Evolutionary conservation across 2,329 filamentous ascomycete species (phyloP), one percentile per base, ranked within the genome.

Genomic region (Clarireedia sp.): DNA sequence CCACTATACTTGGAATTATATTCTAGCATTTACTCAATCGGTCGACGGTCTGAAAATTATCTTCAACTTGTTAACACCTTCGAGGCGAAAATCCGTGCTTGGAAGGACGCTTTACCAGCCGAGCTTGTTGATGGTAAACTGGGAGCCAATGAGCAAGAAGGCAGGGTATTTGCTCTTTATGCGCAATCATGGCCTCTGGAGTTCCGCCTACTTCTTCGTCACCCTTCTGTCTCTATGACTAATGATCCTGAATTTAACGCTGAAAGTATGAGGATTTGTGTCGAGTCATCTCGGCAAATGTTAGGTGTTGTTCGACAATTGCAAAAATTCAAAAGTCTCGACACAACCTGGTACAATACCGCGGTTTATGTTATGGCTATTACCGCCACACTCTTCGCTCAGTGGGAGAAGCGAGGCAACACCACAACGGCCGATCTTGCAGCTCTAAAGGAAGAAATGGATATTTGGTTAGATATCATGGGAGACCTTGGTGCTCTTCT

Each of bases 301-400:
- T 73, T 91, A 2, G 73, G 75, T 21, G 76, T 78, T 24, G 80
- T 84, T 5, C 74, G 76, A 21, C 74, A 81, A 52, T 70, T 91
- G 48, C 78, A 81, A 56, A 77, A 76, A 61, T 74, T 83, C 56
- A 87, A 86, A 64, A 83, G 82, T 45, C 72, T 91, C 3, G 88
- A 92, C 65, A 88, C 86, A 1, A 89, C 87, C 1, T 91, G 87
- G 86, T 87, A 88, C 63, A 85, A 86, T 48, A 77, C 82, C 48
- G 84, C 87, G 0, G 78, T 88, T 5, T 89, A 88, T 64, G 77
- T 88, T 12, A 82, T 85, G 44, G 86, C 86, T 24, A 83, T 89
- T 55, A 88, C 90, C 63, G 87, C 86, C 0, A 83, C 80, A 14
- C 72, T 92, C 0, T 88, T 87, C 47, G 80, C 81, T 1, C 78